These are phyloP conservation scores for Calamus simplicifolius DNA, from an alignment of 176 grass and related monocot genomes.

Conservation along the genomic window DNA sequence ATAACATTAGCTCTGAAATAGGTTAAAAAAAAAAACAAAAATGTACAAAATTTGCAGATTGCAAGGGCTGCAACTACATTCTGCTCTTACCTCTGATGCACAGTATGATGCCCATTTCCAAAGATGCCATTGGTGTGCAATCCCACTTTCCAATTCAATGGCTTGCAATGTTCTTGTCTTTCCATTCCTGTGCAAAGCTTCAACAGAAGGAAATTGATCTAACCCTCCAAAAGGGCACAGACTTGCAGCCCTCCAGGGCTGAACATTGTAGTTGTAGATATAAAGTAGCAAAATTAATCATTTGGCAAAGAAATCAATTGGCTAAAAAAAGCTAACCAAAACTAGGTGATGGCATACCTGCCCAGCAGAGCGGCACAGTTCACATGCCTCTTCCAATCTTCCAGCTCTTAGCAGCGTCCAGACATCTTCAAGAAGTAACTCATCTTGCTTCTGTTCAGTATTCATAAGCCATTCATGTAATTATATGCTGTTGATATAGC, in stretches of 20 bases:
- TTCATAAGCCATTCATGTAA: no score
- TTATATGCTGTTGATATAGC: no score
- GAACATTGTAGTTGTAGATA: slow-evolving; percentile 7
- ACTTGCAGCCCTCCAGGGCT: slow-evolving; percentile 93
- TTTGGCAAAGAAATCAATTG: no score
- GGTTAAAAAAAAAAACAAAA: slow-evolving; percentile 4
- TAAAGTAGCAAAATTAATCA: no score
- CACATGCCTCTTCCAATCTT: slow-evolving; percentile 87
- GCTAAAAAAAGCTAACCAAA: neutral
- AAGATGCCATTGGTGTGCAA: slow-evolving; percentile 76
- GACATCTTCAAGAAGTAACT: slow-evolving; percentile 84
- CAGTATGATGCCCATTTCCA: slow-evolving; percentile 99
- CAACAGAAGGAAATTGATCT: slow-evolving; percentile 72
- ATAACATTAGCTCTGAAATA: neutral
- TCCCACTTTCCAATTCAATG: slow-evolving; percentile 84
- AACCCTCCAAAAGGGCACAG: slow-evolving; percentile 87
- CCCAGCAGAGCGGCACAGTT: slow-evolving; percentile 92
- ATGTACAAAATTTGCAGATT: slow-evolving; percentile 4
- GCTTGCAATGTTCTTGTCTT: slow-evolving; percentile 72
- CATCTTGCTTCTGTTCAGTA: slow-evolving; percentile 80
- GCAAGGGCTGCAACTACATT: neutral
- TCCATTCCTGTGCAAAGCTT: slow-evolving; percentile 77
- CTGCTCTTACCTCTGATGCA: slow-evolving; percentile 64
- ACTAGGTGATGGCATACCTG: slow-evolving; percentile 37
- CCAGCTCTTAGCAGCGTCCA: slow-evolving; percentile 95